phyloP scores from a whole-genome alignment of 2,329 filamentous ascomycete genomes.

The Pestalotiopsis sp. region DNA sequence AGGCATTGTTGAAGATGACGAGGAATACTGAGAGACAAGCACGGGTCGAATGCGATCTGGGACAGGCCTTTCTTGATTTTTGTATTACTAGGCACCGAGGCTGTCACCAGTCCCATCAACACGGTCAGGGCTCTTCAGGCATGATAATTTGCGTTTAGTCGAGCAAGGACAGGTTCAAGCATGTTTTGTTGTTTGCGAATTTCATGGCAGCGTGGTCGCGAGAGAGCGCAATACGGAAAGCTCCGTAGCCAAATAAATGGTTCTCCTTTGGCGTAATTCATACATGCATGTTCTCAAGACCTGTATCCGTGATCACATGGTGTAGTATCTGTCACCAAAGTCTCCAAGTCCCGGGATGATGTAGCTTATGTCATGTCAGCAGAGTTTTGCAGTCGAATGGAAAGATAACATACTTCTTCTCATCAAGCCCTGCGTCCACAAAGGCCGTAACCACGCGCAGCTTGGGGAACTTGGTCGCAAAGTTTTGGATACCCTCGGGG shows the following conservation, averaged over 20 bases:
- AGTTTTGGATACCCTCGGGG: conserved; percentile 86
- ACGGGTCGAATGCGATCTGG: background rate
- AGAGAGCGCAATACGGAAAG: background rate
- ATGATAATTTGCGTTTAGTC: background rate
- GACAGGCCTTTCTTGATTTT: background rate
- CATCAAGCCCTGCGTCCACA: conserved; percentile 92
- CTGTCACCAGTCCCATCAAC: background rate
- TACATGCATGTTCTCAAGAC: background rate
- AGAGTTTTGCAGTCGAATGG: conserved; percentile 16
- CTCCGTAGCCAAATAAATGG: background rate
- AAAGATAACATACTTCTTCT: conserved; percentile 78
- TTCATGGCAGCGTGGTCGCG: background rate
- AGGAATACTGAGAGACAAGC: conserved; percentile 50
- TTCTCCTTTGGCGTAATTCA: too few relatives aligned
- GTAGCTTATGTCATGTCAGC: conserved; percentile 67
- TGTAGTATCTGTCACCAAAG: conserved; percentile 96
- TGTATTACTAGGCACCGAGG: background rate
- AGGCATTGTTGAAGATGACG: conserved; percentile 55
- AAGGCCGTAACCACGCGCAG: conserved; percentile 94
- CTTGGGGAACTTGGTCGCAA: conserved; percentile 86
- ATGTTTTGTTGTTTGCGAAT: background rate
- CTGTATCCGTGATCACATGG: conserved; percentile 59
- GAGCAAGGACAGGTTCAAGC: background rate
- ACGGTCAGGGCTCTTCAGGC: background rate
- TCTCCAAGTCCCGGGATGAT: conserved; percentile 93